phyloP scores from a whole-genome alignment of 768 basidiomycete species.

The Neoboletus brunneissimus region DNA sequence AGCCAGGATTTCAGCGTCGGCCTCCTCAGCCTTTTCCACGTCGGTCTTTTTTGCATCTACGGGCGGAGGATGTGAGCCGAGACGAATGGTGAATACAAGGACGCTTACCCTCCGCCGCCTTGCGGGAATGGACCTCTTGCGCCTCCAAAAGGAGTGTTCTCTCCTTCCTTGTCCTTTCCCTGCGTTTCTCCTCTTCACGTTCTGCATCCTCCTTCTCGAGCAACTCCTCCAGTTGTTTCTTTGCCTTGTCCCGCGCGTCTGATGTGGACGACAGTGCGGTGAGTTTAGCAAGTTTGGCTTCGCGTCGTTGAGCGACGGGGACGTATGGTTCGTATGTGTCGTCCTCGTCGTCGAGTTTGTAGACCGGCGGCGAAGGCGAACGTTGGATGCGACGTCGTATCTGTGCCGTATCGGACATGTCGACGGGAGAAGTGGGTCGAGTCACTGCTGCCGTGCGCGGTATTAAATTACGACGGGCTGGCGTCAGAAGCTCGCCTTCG shows the following conservation, averaged over 20 bases:
- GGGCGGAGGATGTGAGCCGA: conserved; percentile 15
- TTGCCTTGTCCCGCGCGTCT: conserved; percentile 47
- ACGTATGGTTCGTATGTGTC: conserved; percentile 81
- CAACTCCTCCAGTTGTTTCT: conserved; percentile 52
- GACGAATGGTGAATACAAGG: neutral
- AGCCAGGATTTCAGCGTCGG: conserved; percentile 85
- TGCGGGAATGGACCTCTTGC: conserved; percentile 87
- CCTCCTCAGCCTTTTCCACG: conserved; percentile 81
- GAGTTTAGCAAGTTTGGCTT: conserved; percentile 76
- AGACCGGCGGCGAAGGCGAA: conserved; percentile 56
- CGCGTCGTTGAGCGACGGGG: conserved; percentile 80
- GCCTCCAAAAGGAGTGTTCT: conserved; percentile 89
- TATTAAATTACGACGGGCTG: neutral
- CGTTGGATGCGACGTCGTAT: conserved; percentile 55
- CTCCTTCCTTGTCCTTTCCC: conserved; percentile 78
- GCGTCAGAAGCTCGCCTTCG: neutral
- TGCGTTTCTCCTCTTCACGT: conserved; percentile 71
- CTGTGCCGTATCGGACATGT: conserved; percentile 32
- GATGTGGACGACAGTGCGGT: conserved; percentile 56
- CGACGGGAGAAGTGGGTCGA: neutral
- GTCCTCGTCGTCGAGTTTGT: conserved; percentile 59
- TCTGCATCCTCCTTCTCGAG: conserved; percentile 67
- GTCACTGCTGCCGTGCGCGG: neutral
- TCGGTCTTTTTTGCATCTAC: conserved; percentile 85
- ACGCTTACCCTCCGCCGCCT: conserved; percentile 71